Percentiles rank a stretch among this genome's conserved stretches.
phyloP scores from a whole-genome alignment of 257 asterid genomes.

The Capsicum baccatum region DNA sequence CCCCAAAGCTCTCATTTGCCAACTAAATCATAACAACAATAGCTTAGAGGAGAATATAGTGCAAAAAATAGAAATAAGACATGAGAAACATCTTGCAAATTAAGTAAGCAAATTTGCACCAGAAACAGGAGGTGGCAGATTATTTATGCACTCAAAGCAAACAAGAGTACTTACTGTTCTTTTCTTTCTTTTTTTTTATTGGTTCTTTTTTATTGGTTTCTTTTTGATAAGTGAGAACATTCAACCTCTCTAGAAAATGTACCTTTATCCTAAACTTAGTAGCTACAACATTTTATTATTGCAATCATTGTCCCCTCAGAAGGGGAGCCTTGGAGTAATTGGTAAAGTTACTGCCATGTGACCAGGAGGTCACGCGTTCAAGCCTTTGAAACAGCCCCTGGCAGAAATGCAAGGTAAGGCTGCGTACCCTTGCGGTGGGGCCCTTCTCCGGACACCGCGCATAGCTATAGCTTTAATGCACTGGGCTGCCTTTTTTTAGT shows the following conservation, averaged over 20 bases:
- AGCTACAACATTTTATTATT: not conserved
- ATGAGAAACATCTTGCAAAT: slow-evolving; percentile 18
- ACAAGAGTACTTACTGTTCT: not conserved
- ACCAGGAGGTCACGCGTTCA: no score
- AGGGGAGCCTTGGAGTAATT: no score
- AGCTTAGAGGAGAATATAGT: slow-evolving; percentile 27
- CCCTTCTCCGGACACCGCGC: no score
- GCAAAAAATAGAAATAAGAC: not conserved
- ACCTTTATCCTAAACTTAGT: not conserved
- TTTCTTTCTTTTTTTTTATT: not conserved
- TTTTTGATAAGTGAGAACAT: not conserved
- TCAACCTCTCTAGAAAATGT: not conserved
- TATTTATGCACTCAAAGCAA: not conserved
- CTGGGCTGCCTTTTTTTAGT: no score
- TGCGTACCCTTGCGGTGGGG: no score
- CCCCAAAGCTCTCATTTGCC: slow-evolving; percentile 63
- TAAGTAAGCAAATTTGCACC: not conserved
- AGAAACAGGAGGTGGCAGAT: not conserved
- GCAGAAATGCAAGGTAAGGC: no score
- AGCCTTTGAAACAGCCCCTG: no score
- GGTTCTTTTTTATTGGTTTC: not conserved
- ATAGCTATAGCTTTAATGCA: no score
- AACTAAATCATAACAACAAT: slow-evolving; percentile 54
- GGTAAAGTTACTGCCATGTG: no score
- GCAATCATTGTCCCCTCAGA: not conserved